Conservation (phyloP, 2,329 filamentous ascomycete genomes). For the Fusarium euwallaceae region DNA sequence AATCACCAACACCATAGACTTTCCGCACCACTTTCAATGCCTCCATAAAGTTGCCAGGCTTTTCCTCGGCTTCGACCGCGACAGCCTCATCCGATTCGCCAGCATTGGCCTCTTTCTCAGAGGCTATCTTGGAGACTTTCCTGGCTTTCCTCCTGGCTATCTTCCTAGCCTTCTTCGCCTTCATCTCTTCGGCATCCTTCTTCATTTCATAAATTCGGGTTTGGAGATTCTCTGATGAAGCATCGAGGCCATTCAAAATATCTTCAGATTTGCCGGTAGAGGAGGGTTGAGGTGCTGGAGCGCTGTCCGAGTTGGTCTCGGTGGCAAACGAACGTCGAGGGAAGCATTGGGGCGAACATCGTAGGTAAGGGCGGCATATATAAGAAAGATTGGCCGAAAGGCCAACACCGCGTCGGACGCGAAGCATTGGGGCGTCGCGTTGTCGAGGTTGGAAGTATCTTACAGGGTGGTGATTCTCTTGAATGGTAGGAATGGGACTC, state of each 20-base stretch:
- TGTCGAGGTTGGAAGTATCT: slow-evolving; percentile 16
- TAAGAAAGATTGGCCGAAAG: slow-evolving; percentile 27
- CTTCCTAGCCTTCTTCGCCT: neutral
- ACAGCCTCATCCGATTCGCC: neutral
- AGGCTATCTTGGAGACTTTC: neutral
- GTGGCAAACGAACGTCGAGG: slow-evolving; percentile 32
- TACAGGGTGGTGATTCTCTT: slow-evolving; percentile 10
- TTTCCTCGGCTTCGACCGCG: too few species aligned
- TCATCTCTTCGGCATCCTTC: neutral
- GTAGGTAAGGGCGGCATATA: slow-evolving; percentile 14
- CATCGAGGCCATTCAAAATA: neutral
- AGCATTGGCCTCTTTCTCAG: neutral
- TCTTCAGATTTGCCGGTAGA: neutral
- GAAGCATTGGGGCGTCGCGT: slow-evolving; percentile 47
- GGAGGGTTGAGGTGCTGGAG: neutral
- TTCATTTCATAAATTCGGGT: neutral
- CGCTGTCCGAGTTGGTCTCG: slow-evolving; percentile 9
- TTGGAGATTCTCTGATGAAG: neutral
- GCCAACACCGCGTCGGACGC: slow-evolving; percentile 37
- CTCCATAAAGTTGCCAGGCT: slow-evolving; percentile 36
- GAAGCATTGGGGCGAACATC: slow-evolving; percentile 21
- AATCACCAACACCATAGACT: slow-evolving; percentile 40
- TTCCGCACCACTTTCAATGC: slow-evolving; percentile 42
- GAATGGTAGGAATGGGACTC: neutral
- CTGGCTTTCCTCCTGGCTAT: neutral